A percentile compares a stretch with the other conserved stretches of the same genome.
Evolutionary conservation across 768 basidiomycete species (phyloP).

Genomic region (Tylopilus plumbeoviolaceoides): DNA sequence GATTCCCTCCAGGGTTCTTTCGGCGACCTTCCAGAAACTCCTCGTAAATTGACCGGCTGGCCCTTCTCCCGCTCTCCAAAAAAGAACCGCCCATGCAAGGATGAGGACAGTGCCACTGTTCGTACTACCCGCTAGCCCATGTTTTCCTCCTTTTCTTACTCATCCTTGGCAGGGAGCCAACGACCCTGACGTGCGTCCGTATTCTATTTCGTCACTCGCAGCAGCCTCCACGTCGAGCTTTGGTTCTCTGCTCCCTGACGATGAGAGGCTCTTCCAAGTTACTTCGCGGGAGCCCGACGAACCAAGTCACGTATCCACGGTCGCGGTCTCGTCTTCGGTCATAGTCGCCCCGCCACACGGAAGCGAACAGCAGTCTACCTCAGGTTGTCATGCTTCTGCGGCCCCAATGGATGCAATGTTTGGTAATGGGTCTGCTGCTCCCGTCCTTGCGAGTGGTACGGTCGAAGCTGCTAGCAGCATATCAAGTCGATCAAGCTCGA

Average conservation of each 20-base stretch:
- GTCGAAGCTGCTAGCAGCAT: not conserved
- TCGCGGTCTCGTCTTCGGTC: conserved; percentile 6
- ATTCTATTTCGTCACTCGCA: conserved; percentile 16
- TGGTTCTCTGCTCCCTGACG: conserved; percentile 25
- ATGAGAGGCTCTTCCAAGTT: conserved; percentile 24
- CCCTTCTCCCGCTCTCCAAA: conserved; percentile 27
- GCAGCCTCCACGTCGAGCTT: conserved; percentile 27
- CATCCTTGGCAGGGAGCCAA: conserved; percentile 3
- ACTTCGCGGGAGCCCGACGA: conserved; percentile 11
- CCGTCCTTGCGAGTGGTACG: conserved; percentile 1
- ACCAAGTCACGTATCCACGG: not conserved
- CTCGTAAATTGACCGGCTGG: conserved; percentile 29
- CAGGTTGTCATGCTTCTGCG: not conserved
- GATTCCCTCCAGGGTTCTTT: conserved; percentile 5
- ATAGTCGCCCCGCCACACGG: not conserved
- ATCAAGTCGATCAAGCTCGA: not conserved
- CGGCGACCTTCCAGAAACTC: conserved; percentile 12
- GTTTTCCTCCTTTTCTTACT: conserved; percentile 4
- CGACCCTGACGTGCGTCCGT: conserved; percentile 6
- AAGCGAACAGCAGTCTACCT: not conserved
- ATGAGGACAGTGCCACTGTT: conserved; percentile 12
- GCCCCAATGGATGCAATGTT: conserved; percentile 6
- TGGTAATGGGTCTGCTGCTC: conserved; percentile 4
- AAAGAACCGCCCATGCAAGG: conserved; percentile 12
- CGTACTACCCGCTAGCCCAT: not conserved